Evolutionary conservation across 257 asterid species (phyloP).

Genomic region (Solanum ossicruentum): DNA sequence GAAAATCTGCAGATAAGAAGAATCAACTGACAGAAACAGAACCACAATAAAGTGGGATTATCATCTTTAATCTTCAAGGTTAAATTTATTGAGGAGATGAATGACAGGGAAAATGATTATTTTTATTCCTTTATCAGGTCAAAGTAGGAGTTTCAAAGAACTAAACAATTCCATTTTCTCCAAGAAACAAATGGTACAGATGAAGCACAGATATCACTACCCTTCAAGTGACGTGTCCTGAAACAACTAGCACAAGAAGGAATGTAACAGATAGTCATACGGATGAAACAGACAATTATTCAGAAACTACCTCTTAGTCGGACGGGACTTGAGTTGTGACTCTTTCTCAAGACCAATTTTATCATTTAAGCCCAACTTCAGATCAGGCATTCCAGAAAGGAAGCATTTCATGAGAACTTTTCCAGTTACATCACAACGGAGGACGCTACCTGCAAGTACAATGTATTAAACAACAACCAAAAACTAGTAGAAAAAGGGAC

Average conservation of each 20-base stretch:
- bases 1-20: background rate
- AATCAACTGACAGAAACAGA: background rate
- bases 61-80: background rate
- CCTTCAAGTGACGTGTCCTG: background rate
- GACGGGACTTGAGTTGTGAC: constrained; percentile 94
- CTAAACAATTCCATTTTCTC: background rate
- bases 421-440: constrained; percentile 97
- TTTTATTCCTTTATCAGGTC: background rate
- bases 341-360: constrained; percentile 99
- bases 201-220: background rate
- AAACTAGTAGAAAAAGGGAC: background rate
- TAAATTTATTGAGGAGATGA: background rate
- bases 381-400: constrained; percentile 99
- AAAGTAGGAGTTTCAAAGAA: background rate
- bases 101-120: background rate
- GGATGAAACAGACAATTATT: background rate
- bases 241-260: background rate
- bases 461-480: constrained; percentile 3
- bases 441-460: constrained; percentile 65
- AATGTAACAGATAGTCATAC: background rate
- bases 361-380: constrained; percentile 97
- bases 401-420: constrained; percentile 96
- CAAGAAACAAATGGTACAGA: background rate
- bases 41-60: background rate
- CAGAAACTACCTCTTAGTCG: constrained; percentile 63